Base-by-base conservation (phyloP, 805 yeast genomes). In the Allodekkera sacchari region DNA sequence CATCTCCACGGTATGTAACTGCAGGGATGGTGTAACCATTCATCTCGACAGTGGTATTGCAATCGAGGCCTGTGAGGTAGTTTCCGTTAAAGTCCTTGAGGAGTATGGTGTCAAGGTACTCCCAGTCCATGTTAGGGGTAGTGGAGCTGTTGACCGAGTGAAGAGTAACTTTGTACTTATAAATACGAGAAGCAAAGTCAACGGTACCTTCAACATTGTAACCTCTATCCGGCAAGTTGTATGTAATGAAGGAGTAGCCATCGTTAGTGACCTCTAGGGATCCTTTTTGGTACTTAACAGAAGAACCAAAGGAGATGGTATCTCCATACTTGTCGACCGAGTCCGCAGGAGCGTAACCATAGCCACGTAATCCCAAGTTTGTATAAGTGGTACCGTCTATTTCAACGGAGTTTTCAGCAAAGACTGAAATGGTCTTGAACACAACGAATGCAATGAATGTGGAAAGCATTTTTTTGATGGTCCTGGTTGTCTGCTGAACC, bases 211-310 rank as follows among this genome's bases (percentile, higher is more conserved):
- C 33, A 18, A 55, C 44, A 37, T 54, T 54, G 51, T 50, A 50
- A 31, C 59, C 59, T 34, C 59, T 48, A 33, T 54, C 59, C 8
- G 58, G 58, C 21, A 54, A 42, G 25, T 45, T 44, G 39, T 46
- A 53, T 4, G 53, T 45, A n/a, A 33, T 41, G 32, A 52, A 52
- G 15, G 49, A 38, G 31, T 54, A 54, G 16, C 51, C 53, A 30
- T 44, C 29, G 7, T 32, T 15, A 25, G 25, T 37, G 18, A 48
- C 47, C 1, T 31, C 18, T 16, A 54, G 28, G 8, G 57, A 46
- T 18, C 34, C 25, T 31, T 48, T 41, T 26, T 54, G 55, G 25
- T 48, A 23, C 10, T 44, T 34, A 19, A 52, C 39, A 2, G 57
- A 48, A 6, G 58, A 54, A 7, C 59, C 59, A 42, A 52, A 51